phyloP scores from a whole-genome alignment of 768 basidiomycete species.

The Exidia glandulosa region DNA sequence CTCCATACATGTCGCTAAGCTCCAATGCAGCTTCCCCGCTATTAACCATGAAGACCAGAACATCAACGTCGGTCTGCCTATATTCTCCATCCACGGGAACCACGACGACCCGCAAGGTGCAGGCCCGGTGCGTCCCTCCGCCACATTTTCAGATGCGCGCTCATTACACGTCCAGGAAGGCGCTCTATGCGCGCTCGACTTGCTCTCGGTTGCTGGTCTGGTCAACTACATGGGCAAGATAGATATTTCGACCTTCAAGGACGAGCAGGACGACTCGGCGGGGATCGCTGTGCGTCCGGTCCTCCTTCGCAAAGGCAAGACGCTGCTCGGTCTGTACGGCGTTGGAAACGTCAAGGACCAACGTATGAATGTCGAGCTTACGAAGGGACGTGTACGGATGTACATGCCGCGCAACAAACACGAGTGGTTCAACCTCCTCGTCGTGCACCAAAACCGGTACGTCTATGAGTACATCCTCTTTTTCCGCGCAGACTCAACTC shows the following conservation, averaged over 20 bases:
- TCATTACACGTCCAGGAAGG: constrained; percentile 51
- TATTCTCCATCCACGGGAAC: constrained; percentile 98
- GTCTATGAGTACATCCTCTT: constrained; percentile 13
- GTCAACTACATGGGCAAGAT: constrained; percentile 98
- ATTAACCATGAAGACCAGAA: constrained; percentile 97
- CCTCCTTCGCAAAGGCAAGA: constrained; percentile 80
- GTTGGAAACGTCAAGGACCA: constrained; percentile 95
- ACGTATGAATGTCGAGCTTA: constrained; percentile 90
- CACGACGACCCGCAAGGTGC: constrained; percentile 99
- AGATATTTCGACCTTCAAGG: constrained; percentile 62
- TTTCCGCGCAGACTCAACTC: background rate
- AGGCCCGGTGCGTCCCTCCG: constrained; percentile 64
- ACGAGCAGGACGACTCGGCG: constrained; percentile 48
- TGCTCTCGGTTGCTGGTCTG: constrained; percentile 87
- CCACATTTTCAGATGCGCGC: background rate
- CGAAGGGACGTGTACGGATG: constrained; percentile 91
- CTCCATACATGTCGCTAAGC: background rate
- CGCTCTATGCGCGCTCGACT: constrained; percentile 88
- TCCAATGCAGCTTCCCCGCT: constrained; percentile 67
- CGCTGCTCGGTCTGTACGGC: constrained; percentile 85
- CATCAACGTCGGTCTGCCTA: constrained; percentile 88
- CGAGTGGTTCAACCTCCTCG: constrained; percentile 88
- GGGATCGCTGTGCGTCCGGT: constrained; percentile 86
- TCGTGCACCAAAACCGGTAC: constrained; percentile 94
- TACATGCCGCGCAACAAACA: constrained; percentile 88